phyloP scores from a whole-genome alignment of 768 basidiomycete genomes.

The Trametes villosa region DNA sequence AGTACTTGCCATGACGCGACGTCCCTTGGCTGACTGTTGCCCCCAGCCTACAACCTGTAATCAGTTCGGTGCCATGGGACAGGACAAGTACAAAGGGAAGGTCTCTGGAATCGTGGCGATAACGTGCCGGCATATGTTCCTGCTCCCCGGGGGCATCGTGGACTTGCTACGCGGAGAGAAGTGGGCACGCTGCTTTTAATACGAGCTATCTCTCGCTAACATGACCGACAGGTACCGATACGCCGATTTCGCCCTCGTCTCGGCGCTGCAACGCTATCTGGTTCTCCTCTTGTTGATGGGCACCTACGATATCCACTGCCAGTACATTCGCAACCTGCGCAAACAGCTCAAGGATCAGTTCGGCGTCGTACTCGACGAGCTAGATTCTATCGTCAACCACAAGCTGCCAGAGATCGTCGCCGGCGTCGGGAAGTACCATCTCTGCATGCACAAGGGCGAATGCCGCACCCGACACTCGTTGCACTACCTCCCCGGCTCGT shows the following conservation, averaged over 20 bases:
- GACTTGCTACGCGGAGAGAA: slow-evolving; percentile 27
- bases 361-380: background rate
- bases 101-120: slow-evolving; percentile 22
- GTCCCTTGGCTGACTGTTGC: background rate
- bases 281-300: slow-evolving; percentile 5
- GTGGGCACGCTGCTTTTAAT: slow-evolving; percentile 19
- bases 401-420: slow-evolving; percentile 4
- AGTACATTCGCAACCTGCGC: slow-evolving; percentile 22
- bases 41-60: slow-evolving; percentile 19
- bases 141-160: slow-evolving; percentile 18
- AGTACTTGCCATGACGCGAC: background rate
- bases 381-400: background rate
- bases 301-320: slow-evolving; percentile 35
- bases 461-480: too few relatives aligned
- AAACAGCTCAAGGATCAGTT: slow-evolving; percentile 18
- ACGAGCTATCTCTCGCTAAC: too few relatives aligned
- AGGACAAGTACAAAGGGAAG: slow-evolving; percentile 9
- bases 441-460: too few relatives aligned
- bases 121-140: slow-evolving; percentile 23
- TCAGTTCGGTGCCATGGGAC: slow-evolving; percentile 25
- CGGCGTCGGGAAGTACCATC: too few relatives aligned
- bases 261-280: slow-evolving; percentile 18
- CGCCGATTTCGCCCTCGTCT: slow-evolving; percentile 19
- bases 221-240: slow-evolving; percentile 16
- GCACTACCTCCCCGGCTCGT: too few relatives aligned